phyloP scores from a whole-genome alignment of 106 monocot species.

The Dioscorea zingiberensis region DNA sequence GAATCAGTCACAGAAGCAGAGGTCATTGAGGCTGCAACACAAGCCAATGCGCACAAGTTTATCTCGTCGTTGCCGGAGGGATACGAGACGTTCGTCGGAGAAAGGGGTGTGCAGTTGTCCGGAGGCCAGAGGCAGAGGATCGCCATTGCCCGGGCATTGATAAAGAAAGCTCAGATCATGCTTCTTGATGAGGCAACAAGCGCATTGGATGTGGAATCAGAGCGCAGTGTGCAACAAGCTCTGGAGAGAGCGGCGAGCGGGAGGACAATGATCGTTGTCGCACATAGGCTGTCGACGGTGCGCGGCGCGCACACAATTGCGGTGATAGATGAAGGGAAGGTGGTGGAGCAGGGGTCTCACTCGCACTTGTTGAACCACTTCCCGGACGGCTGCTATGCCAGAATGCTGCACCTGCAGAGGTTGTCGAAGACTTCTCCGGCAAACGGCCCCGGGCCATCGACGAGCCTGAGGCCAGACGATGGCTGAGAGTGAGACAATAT shows the following conservation, averaged over 20 bases:
- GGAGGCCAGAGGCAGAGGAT: slow-evolving; percentile 92
- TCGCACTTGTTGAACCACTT: slow-evolving; percentile 65
- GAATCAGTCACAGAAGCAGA: slow-evolving; percentile 65
- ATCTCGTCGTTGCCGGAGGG: slow-evolving; percentile 85
- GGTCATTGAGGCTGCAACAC: slow-evolving; percentile 75
- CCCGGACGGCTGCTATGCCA: slow-evolving; percentile 77
- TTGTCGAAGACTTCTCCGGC: slow-evolving; percentile 13
- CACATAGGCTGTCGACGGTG: slow-evolving; percentile 75
- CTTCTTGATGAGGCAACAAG: slow-evolving; percentile 95
- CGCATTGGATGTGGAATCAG: slow-evolving; percentile 87
- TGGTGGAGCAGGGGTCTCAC: slow-evolving; percentile 93
- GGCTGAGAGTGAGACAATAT: background rate
- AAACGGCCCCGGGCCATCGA: slow-evolving; percentile 13
- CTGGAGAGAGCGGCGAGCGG: slow-evolving; percentile 38
- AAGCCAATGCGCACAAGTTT: slow-evolving; percentile 82
- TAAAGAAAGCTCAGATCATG: slow-evolving; percentile 61
- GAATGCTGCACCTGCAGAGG: slow-evolving; percentile 91
- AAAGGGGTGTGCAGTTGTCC: slow-evolving; percentile 78
- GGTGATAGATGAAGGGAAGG: slow-evolving; percentile 95
- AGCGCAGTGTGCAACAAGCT: slow-evolving; percentile 76
- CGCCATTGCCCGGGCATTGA: slow-evolving; percentile 70
- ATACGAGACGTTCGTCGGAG: slow-evolving; percentile 76
- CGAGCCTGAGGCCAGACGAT: slow-evolving; percentile 4
- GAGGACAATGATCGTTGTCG: slow-evolving; percentile 75
- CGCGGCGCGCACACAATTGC: slow-evolving; percentile 70